A percentile compares a stretch with the other conserved stretches of the same genome.
These are phyloP conservation scores for Cercospora brassicicola DNA, from an alignment of 2,329 filamentous ascomycete species.

Conservation along the genomic window DNA sequence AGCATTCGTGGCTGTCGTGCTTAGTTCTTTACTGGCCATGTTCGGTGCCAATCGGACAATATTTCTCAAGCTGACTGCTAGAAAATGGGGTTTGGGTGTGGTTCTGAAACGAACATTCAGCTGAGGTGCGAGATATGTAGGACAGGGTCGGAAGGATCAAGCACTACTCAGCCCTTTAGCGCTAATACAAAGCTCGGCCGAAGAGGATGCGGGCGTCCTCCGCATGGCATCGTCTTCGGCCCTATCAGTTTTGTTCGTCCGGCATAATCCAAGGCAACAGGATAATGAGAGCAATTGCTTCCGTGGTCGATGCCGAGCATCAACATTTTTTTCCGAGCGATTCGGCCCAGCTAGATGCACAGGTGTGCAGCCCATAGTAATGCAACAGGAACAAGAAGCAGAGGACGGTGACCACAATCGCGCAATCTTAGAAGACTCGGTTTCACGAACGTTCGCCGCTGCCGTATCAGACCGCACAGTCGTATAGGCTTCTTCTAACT, in stretches of 20 bases:
- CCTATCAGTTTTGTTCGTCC: background rate
- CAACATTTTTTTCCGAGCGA: background rate
- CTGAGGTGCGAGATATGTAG: background rate
- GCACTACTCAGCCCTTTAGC: background rate
- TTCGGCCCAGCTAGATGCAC: background rate
- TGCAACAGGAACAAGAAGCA: background rate
- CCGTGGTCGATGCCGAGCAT: background rate
- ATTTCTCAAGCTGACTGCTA: too few relatives aligned
- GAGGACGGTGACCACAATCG: background rate
- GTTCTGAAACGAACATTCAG: background rate
- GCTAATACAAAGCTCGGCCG: background rate
- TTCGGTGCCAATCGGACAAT: background rate
- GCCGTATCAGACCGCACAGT: background rate
- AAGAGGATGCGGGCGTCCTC: background rate
- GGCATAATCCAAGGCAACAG: background rate
- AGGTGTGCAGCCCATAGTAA: background rate
- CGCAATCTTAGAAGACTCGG: background rate
- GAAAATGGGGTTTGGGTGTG: background rate
- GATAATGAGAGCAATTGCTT: too few relatives aligned
- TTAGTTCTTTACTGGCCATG: background rate
- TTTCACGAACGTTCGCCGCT: background rate
- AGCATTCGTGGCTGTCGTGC: slow-evolving; percentile 4
- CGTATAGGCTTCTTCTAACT: background rate
- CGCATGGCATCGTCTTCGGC: background rate
- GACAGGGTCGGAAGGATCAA: background rate